Percentiles rank a stretch among this genome's conserved stretches.
phyloP scores from a whole-genome alignment of 441 rosid genomes.

The Populus hybrid region DNA sequence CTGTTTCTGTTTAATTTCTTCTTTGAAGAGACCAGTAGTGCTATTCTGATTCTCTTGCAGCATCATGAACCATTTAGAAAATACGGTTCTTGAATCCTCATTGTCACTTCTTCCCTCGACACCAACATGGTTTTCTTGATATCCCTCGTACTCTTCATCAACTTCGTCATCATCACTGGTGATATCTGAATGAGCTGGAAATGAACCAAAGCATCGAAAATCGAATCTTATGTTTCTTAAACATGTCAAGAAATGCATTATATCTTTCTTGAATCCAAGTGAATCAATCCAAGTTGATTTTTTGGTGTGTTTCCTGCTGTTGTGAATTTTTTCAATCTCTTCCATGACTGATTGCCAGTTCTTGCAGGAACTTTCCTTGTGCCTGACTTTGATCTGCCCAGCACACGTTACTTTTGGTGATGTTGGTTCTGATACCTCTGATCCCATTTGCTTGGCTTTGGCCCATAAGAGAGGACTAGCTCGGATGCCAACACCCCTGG shows the following conservation, averaged over 20 bases:
- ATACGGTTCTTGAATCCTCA: constrained; percentile 55
- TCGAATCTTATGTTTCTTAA: constrained; percentile 53
- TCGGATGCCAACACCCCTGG: constrained; percentile 24
- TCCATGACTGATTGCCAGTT: constrained; percentile 92
- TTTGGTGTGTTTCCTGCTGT: constrained; percentile 38
- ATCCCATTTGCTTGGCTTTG: constrained; percentile 42
- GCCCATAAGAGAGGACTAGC: constrained; percentile 72
- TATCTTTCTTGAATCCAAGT: constrained; percentile 78
- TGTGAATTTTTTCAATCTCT: constrained; percentile 81
- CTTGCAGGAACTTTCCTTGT: constrained; percentile 50
- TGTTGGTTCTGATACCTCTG: constrained; percentile 67
- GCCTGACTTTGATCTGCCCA: constrained; percentile 87
- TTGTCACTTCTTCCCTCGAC: constrained; percentile 23
- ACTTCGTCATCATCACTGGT: constrained; percentile 59
- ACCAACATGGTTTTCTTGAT: constrained; percentile 15
- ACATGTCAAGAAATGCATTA: constrained; percentile 74
- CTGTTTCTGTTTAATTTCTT: constrained; percentile 19
- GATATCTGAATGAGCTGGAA: constrained; percentile 44
- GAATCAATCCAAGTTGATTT: constrained; percentile 47
- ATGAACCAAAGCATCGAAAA: constrained; percentile 72
- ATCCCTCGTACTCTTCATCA: constrained; percentile 28
- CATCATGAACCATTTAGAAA: constrained; percentile 87
- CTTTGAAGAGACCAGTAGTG: constrained; percentile 15
- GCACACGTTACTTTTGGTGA: constrained; percentile 92
- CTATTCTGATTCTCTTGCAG: constrained; percentile 60